Conservation (phyloP, 1,284 basidiomycete species). For the Irpex rosettiformis region DNA sequence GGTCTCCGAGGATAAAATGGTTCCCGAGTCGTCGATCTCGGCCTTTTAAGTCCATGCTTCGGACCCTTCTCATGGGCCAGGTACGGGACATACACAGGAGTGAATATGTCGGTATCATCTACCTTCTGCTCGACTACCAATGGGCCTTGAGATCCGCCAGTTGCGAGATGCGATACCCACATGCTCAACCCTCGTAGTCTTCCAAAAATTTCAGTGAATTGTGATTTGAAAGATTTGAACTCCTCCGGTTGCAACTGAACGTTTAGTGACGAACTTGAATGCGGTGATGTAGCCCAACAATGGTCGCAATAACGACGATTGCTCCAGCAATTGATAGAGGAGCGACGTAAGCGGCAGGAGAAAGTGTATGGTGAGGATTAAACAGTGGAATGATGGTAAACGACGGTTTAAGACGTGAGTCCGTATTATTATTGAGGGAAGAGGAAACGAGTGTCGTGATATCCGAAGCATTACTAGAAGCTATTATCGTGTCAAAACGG, state of each 20-base stretch:
- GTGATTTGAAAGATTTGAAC: conserved; percentile 11
- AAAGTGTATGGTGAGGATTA: conserved; percentile 30
- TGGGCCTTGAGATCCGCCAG: not conserved
- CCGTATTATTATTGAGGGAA: conserved; percentile 9
- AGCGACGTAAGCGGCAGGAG: conserved; percentile 40
- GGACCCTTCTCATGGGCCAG: not conserved
- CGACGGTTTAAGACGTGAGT: conserved; percentile 7
- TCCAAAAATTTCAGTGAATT: conserved; percentile 14
- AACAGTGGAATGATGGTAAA: conserved; percentile 12
- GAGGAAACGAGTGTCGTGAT: not conserved
- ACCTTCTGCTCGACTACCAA: not conserved
- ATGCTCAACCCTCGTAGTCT: conserved; percentile 9
- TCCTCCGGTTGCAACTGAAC: conserved; percentile 15
- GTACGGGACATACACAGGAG: conserved; percentile 10
- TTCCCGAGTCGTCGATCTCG: conserved; percentile 19
- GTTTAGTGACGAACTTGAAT: conserved; percentile 26
- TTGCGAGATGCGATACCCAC: not conserved
- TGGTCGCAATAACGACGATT: conserved; percentile 36
- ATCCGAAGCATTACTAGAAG: not conserved
- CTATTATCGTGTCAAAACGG: not conserved
- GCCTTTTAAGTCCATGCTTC: conserved; percentile 10
- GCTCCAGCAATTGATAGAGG: conserved; percentile 41
- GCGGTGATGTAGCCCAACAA: conserved; percentile 27
- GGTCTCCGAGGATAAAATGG: conserved; percentile 16
- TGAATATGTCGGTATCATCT: conserved; percentile 10